Percentiles rank a stretch among this genome's conserved stretches.
These are phyloP conservation scores for Irpex lacteus DNA, from an alignment of 1,284 basidiomycete species.

Conservation along the genomic window DNA sequence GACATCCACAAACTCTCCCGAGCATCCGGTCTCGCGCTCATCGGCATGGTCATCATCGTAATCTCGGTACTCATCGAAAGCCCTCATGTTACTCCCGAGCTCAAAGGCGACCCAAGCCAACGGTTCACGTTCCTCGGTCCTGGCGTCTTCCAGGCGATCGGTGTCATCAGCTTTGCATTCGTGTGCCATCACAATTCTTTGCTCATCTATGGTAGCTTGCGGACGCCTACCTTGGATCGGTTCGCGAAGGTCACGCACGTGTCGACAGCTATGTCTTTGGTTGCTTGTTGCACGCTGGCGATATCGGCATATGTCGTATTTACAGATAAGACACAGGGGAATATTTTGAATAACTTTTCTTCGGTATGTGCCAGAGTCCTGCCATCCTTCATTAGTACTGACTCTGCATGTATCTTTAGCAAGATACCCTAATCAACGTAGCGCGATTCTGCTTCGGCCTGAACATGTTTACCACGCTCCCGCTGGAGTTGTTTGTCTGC, in stretches of 20 bases:
- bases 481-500: constrained; percentile 92
- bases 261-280: constrained; percentile 79
- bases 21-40: constrained; percentile 84
- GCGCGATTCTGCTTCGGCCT: constrained; percentile 94
- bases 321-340: constrained; percentile 92
- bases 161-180: constrained; percentile 94
- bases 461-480: constrained; percentile 98
- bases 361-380: constrained; percentile 39
- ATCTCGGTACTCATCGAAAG: constrained; percentile 84
- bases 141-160: constrained; percentile 88
- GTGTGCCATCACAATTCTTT: constrained; percentile 94
- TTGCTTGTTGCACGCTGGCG: constrained; percentile 82
- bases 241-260: constrained; percentile 94
- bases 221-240: constrained; percentile 91
- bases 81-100: constrained; percentile 72
- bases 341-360: constrained; percentile 92
- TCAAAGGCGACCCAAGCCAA: constrained; percentile 75
- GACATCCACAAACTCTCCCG: constrained; percentile 97
- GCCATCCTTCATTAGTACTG: not conserved
- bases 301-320: constrained; percentile 93
- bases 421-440: constrained; percentile 86
- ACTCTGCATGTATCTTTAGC: constrained; percentile 34
- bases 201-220: constrained; percentile 91
- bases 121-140: constrained; percentile 74
- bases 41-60: constrained; percentile 96